Base-by-base conservation (phyloP, 2,329 filamentous ascomycete species). In the Fusarium sp. region DNA sequence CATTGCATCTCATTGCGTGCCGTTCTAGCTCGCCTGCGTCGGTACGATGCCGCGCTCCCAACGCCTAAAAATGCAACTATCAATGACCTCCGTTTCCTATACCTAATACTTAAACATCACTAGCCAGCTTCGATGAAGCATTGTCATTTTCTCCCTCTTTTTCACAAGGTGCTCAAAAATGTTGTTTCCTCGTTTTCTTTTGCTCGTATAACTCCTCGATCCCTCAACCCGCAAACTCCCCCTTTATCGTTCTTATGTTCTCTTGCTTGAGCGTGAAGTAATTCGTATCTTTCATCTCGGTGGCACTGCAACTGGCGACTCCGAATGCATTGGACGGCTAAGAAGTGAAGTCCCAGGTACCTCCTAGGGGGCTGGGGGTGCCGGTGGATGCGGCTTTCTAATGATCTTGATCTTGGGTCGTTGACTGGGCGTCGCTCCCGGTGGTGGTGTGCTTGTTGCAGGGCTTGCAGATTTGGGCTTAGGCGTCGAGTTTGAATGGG, bases 351-450 rank as follows among this genome's bases (percentile, higher is more conserved):
- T 2, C 41, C 40, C 20, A 34, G 33, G 23, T 33, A n/a, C 34
- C 57, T 50, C 47, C 54, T 71, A 76, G 51, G 73, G 50, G 45
- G 73, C 65, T 26, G 75, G 52, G 16, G 72, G 73, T 33, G 73
- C 69, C 23, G 72, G 65, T 8, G 67, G 68, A 16, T 77, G 75
- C 26, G 77, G 74, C 57, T 80, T 80, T 45, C 77, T 74, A n/a
- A 80, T 75, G 41, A 80, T 76, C 46, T 80, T 80, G 26, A 80
- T 80, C 66, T 80, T 80, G 3, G 77, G 76, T 28, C 77, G 70
- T 23, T 72, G 72, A 16, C 65, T 52, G 13, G 72, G 60, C 7
- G 70, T 56, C 15, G 67, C 58, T 46, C 67, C 69, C 10, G 67
- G 61, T 18, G 66, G 62, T 3, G 76, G 75, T 7, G 74, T 75